Percentiles rank a stretch among this genome's conserved stretches.
Conservation (phyloP, 805 yeast genomes). For the Maudiozyma bulderi region DNA sequence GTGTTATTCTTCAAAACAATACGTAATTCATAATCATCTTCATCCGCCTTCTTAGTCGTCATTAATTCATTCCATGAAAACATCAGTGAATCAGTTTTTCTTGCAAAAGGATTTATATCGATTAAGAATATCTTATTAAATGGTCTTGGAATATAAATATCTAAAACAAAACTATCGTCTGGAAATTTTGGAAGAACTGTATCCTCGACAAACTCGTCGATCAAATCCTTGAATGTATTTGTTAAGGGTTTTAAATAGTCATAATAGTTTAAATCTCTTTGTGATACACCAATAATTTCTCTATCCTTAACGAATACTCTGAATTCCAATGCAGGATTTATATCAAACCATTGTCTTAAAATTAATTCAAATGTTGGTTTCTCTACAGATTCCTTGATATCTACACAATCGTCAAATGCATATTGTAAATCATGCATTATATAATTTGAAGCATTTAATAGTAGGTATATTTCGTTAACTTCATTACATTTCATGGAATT, state of each 20-base stretch:
- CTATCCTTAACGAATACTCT: conserved; percentile 68
- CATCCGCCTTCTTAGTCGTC: conserved; percentile 10
- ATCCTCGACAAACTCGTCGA: conserved; percentile 48
- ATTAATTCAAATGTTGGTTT: conserved; percentile 51
- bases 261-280: conserved; percentile 79
- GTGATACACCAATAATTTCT: conserved; percentile 62
- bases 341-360: conserved; percentile 68
- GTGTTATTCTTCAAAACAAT: conserved; percentile 60
- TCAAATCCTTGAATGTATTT: conserved; percentile 37
- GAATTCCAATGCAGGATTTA: conserved; percentile 88
- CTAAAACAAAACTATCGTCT: conserved; percentile 55
- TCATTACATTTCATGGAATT: conserved; percentile 64
- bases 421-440: conserved; percentile 73
- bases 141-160: conserved; percentile 75
- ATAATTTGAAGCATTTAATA: conserved; percentile 81
- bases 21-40: conserved; percentile 44
- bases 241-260: conserved; percentile 49
- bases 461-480: conserved; percentile 66
- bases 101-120: conserved; percentile 79
- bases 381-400: conserved; percentile 17
- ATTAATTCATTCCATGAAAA: conserved; percentile 79
- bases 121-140: conserved; percentile 54
- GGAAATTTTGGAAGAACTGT: conserved; percentile 41
- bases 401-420: conserved; percentile 48
- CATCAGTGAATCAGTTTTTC: conserved; percentile 67